Percentiles rank a stretch among this genome's conserved stretches.
Conservation (phyloP, 352 stramenopile genomes). For the Phytopythium helicoides region DNA sequence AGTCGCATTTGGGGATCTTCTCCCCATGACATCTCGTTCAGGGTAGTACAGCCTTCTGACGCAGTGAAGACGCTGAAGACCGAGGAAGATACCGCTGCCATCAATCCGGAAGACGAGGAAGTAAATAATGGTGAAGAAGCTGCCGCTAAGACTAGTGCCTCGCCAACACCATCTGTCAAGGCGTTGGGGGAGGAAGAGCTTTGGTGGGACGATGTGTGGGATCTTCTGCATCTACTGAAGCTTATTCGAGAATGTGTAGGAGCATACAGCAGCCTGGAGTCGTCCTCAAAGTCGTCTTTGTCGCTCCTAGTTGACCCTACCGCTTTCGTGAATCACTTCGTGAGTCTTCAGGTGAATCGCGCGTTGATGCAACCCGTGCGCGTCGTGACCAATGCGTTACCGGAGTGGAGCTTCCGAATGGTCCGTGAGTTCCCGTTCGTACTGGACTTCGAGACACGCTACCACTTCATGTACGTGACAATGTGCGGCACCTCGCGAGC, state of each 20-base stretch:
- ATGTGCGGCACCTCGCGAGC: slow-evolving; percentile 60
- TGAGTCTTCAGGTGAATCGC: slow-evolving; percentile 57
- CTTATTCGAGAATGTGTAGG: slow-evolving; percentile 27
- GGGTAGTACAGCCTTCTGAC: slow-evolving; percentile 18
- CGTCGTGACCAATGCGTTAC: slow-evolving; percentile 65
- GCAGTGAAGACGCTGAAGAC: slow-evolving; percentile 3
- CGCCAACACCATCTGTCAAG: background rate
- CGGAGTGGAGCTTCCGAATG: slow-evolving; percentile 50
- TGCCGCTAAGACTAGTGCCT: background rate
- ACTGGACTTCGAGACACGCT: slow-evolving; percentile 61
- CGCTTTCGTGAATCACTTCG: slow-evolving; percentile 54
- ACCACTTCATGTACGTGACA: slow-evolving; percentile 69
- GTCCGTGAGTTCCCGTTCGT: slow-evolving; percentile 59
- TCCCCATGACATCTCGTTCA: slow-evolving; percentile 65
- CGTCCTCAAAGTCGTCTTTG: background rate
- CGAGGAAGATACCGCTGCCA: background rate
- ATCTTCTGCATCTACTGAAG: slow-evolving; percentile 47
- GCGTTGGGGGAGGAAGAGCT: background rate
- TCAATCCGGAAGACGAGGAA: background rate
- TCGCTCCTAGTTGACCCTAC: background rate
- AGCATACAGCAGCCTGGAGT: background rate
- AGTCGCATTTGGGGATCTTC: slow-evolving; percentile 37
- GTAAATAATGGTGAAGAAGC: background rate
- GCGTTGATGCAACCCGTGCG: slow-evolving; percentile 54
- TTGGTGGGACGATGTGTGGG: slow-evolving; percentile 68